These are phyloP conservation scores for Micractinium conductrix DNA, from an alignment of 139 green algal genomes.

Conservation along the genomic window DNA sequence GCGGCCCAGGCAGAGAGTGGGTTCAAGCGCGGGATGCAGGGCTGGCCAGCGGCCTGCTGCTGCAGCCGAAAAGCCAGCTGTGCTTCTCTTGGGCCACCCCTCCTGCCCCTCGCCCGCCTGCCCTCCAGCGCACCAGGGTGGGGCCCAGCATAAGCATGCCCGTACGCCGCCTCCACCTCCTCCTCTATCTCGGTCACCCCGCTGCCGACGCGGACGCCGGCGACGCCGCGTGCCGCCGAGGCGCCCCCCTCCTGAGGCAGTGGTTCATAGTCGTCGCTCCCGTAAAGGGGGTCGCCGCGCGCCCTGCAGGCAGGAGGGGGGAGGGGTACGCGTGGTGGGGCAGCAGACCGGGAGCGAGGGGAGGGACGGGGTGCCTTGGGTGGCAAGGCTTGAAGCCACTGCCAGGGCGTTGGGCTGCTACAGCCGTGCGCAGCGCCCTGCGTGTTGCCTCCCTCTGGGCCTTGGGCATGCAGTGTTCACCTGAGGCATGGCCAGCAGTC, in stretches of 20 bases:
- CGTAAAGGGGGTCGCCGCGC: constrained; percentile 19
- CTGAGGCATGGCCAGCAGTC: constrained; percentile 76
- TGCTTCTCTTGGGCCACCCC: background rate
- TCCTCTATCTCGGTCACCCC: background rate
- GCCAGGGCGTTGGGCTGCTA: too few relatives aligned
- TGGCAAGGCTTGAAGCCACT: too few relatives aligned
- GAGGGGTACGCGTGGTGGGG: too few relatives aligned
- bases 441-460: too few relatives aligned
- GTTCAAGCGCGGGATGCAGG: background rate
- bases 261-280: constrained; percentile 16
- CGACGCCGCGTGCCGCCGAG: background rate
- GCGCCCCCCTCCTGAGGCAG: constrained; percentile 21
- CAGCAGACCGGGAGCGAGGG: too few relatives aligned
- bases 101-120: background rate
- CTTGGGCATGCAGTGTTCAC: too few relatives aligned
- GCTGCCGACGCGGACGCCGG: background rate
- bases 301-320: too few relatives aligned
- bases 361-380: too few relatives aligned
- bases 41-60: background rate
- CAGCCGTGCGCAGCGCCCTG: too few relatives aligned
- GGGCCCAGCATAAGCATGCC: background rate
- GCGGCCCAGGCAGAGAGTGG: background rate
- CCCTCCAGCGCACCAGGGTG: background rate
- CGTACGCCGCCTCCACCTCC: constrained; percentile 21
- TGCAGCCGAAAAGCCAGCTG: background rate